phyloP scores from a whole-genome alignment of 1,139 yeast genomes.

The Hansenula lynferdii region DNA sequence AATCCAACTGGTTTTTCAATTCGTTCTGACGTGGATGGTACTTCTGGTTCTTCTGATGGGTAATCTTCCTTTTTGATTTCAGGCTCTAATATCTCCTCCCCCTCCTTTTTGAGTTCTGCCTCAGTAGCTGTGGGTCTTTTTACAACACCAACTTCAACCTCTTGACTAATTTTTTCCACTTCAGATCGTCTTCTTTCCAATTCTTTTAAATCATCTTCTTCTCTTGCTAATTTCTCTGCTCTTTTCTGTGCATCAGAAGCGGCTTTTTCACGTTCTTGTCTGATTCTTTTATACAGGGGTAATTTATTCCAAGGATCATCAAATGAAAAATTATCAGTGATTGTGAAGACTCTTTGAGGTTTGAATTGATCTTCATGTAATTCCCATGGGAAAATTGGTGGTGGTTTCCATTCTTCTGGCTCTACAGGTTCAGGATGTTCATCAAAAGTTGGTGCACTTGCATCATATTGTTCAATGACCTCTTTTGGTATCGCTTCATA shows the following conservation, averaged over 20 bases:
- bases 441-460: slow-evolving; percentile 1
- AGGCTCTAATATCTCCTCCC: not conserved
- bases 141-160: slow-evolving; percentile 10
- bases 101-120: not conserved
- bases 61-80: not conserved
- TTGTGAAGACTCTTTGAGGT: slow-evolving; percentile 17
- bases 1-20: not conserved
- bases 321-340: slow-evolving; percentile 4
- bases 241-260: slow-evolving; percentile 6
- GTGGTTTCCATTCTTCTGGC: slow-evolving; percentile 11
- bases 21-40: not conserved
- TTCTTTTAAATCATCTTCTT: slow-evolving; percentile 4
- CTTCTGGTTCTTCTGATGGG: not conserved
- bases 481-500: not conserved
- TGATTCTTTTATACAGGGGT: slow-evolving; percentile 17
- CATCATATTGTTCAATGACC: not conserved
- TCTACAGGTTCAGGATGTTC: not conserved
- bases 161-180: slow-evolving; percentile 12
- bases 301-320: slow-evolving; percentile 14
- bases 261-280: slow-evolving; percentile 8
- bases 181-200: not conserved
- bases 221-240: slow-evolving; percentile 4
- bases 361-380: slow-evolving; percentile 8
- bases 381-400: slow-evolving; percentile 27
- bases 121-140: too few species aligned